Evolutionary conservation across 2,329 filamentous ascomycete genomes (phyloP), one percentile per base, ranked within the genome.

Genomic region (Apiospora koreana): DNA sequence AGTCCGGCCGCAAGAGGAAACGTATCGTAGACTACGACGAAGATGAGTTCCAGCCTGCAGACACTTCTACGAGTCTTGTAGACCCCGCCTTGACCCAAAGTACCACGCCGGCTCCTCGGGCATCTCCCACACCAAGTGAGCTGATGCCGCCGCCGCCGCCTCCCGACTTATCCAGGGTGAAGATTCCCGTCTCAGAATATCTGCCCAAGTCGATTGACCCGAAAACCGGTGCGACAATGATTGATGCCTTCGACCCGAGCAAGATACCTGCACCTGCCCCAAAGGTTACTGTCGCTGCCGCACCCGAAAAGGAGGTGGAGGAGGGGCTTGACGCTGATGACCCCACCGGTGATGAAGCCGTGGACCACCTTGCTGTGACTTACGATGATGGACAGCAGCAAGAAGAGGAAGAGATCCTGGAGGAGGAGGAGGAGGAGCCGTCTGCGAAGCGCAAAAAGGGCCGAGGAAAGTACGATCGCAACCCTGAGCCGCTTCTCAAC

Each of bases 1-100:
- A 77, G 1, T 72, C 67, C 62, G 75, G 76, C 9, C 80, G 79
- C 64, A 88, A 85, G 76, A 83, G 83, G 67, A 88, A 85, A 79
- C 82, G 83, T 67, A 74, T 79, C 66, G 69, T 78, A 21, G 77
- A 78, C n/a, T 77, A 80, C 43, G 75, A 78, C 25, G 77, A 81
- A 6, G 82, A 78, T 3, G 80, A 78, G 5, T 76, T 74, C 3
- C 28, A 28, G 38, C 21, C 64, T 18, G 72, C 69, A 5, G 70
- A 72, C 21, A 41, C 68, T 16, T 68, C 48, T 38, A 70, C 69
- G 21, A 69, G 71, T 9, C 73, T 21, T 71, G 73, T 18, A 71
- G 71, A 42, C 42, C 72, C 43, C 73, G 75, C 18, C 72, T 74
- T 79, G n/a, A 18, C 41, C 25, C 42, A 23, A 31, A 35, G 12